Evolutionary conservation across 768 basidiomycete species (phyloP).

Genomic region (Trichaptum fuscoviolaceum): DNA sequence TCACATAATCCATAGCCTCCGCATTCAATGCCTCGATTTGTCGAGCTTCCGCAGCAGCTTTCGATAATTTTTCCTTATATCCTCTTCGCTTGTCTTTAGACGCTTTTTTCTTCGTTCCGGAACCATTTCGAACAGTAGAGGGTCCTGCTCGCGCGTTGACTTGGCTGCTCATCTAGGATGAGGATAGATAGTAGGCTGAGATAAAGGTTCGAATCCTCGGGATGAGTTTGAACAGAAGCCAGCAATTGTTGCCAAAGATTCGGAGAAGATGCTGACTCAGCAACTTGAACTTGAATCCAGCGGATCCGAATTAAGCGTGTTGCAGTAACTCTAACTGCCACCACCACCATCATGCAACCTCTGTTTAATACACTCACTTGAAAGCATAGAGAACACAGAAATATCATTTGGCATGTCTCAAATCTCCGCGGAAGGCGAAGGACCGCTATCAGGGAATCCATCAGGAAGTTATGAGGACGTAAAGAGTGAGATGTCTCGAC

Average conservation of each 20-base stretch:
- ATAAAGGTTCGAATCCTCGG: not conserved
- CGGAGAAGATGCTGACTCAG: too few relatives aligned
- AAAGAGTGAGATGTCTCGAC: not conserved
- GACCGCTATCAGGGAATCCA: not conserved
- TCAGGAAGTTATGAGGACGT: not conserved
- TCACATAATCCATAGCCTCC: conserved; percentile 47
- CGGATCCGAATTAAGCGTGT: too few relatives aligned
- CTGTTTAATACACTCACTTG: not conserved
- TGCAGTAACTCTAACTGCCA: not conserved
- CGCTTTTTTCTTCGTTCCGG: not conserved
- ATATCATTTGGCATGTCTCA: not conserved
- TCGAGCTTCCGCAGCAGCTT: conserved; percentile 43
- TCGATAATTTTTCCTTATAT: conserved; percentile 17
- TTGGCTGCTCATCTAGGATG: not conserved
- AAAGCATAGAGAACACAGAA: not conserved
- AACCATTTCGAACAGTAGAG: not conserved
- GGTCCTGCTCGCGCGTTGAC: conserved; percentile 1
- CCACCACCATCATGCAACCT: not conserved
- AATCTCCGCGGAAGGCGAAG: not conserved
- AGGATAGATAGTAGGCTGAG: not conserved
- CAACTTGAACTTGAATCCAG: too few relatives aligned
- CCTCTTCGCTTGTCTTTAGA: not conserved
- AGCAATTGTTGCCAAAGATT: too few relatives aligned
- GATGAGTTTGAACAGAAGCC: too few relatives aligned
- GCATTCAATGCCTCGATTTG: conserved; percentile 45